phyloP scores from a whole-genome alignment of 495 filamentous ascomycete genomes.

The Zalerion maritima region DNA sequence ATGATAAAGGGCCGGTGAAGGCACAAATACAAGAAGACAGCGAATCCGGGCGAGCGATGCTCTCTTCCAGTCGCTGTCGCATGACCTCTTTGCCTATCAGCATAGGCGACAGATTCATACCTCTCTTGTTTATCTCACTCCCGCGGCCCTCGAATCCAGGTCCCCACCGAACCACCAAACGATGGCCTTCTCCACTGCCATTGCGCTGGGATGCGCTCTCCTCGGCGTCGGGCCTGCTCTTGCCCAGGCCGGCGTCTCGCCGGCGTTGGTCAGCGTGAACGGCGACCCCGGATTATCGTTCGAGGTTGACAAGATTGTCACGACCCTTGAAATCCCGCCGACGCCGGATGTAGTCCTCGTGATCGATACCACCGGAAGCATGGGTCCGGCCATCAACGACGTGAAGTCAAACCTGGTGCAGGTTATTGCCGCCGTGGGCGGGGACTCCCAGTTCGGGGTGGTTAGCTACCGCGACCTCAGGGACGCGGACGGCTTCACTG shows the following conservation, averaged over 20 bases:
- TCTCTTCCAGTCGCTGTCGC: too few species aligned
- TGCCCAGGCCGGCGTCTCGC: constrained; percentile 2
- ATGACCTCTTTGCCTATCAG: too few species aligned
- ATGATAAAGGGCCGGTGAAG: too few species aligned
- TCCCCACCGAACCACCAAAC: too few species aligned
- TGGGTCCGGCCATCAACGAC: constrained; percentile 1
- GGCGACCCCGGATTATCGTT: constrained; percentile 3
- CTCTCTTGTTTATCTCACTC: too few species aligned
- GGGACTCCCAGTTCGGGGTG: not conserved
- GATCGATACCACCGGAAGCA: constrained; percentile 2
- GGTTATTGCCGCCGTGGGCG: not conserved
- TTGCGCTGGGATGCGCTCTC: too few species aligned
- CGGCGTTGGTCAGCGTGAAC: constrained; percentile 3
- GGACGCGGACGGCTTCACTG: not conserved
- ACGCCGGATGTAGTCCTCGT: constrained; percentile 3
- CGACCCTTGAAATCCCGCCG: constrained; percentile 3
- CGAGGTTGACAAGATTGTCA: constrained; percentile 3
- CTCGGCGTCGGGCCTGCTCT: constrained; percentile 3
- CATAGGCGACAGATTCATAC: too few species aligned
- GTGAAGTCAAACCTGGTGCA: constrained; percentile 2
- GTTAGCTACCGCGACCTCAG: not conserved
- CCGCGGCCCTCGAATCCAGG: too few species aligned
- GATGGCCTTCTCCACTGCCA: too few species aligned
- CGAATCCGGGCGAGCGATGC: too few species aligned
- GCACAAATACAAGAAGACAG: too few species aligned